These are phyloP conservation scores for Stereum hirsutum DNA, from an alignment of 1,284 basidiomycete genomes.

Conservation along the genomic window DNA sequence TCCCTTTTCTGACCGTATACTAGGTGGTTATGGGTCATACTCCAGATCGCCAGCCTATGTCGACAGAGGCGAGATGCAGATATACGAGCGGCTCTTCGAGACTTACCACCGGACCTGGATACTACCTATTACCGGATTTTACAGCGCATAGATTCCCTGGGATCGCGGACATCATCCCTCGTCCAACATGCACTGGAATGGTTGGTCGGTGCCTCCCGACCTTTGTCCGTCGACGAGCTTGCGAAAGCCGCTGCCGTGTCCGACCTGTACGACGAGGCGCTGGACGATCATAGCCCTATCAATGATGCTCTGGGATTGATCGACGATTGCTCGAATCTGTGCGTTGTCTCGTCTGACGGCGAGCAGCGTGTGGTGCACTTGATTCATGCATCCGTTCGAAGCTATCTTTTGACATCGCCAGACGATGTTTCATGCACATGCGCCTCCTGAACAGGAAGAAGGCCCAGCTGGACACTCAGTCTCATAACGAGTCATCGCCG, in stretches of 20 bases:
- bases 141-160: not conserved
- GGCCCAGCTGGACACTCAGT: too few relatives aligned
- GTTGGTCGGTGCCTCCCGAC: not conserved
- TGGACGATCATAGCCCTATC: not conserved
- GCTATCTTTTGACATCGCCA: not conserved
- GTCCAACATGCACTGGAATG: not conserved
- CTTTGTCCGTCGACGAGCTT: not conserved
- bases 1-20: not conserved
- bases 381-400: not conserved
- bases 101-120: not conserved
- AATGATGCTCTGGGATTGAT: not conserved
- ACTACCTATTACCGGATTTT: not conserved
- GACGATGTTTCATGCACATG: too few relatives aligned
- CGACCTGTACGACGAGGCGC: not conserved
- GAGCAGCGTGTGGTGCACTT: not conserved
- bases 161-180: not conserved
- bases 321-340: not conserved
- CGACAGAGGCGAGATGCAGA: not conserved
- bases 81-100: not conserved
- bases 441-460: too few relatives aligned
- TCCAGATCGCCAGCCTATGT: not conserved
- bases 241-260: not conserved
- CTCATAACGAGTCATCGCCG: too few relatives aligned
- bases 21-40: not conserved
- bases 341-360: not conserved